Evolutionary conservation across 106 monocot genomes (phyloP).

Genomic region (Apostasia ramifera): DNA sequence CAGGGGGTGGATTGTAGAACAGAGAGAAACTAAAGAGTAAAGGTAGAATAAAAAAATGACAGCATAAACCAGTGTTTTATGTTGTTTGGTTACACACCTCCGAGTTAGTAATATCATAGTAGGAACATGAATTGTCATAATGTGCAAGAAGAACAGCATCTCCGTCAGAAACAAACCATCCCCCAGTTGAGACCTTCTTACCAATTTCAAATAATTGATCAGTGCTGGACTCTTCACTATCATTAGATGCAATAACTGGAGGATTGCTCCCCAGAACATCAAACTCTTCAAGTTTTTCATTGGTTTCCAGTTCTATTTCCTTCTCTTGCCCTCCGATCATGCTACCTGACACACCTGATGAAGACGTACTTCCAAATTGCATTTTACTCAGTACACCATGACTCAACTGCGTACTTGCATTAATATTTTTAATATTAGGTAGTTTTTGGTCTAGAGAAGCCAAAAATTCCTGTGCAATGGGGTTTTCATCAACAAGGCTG

Average conservation of each 20-base stretch:
- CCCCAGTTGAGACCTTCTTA: constrained; percentile 64
- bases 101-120: constrained; percentile 73
- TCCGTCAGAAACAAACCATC: constrained; percentile 98
- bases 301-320: constrained; percentile 25
- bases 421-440: constrained; percentile 1
- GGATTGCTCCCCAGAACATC: constrained; percentile 63
- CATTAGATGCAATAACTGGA: constrained; percentile 24
- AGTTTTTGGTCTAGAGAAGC: constrained; percentile 44
- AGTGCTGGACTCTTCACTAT: constrained; percentile 32
- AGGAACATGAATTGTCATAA: constrained; percentile 80
- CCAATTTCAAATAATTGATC: constrained; percentile 59
- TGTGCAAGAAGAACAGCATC: constrained; percentile 95
- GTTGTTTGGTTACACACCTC: constrained; percentile 43
- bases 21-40: too few relatives aligned
- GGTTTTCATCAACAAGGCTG: constrained; percentile 55
- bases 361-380: constrained; percentile 14
- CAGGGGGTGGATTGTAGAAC: too few relatives aligned
- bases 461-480: constrained; percentile 69
- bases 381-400: constrained; percentile 9
- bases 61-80: background rate
- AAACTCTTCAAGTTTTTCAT: constrained; percentile 67
- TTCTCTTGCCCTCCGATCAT: constrained; percentile 2
- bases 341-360: constrained; percentile 13
- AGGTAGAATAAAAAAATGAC: too few relatives aligned
- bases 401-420: background rate